Evolutionary conservation across 1,139 yeast species (phyloP).

Genomic region (Sugiyamaella paludigena): DNA sequence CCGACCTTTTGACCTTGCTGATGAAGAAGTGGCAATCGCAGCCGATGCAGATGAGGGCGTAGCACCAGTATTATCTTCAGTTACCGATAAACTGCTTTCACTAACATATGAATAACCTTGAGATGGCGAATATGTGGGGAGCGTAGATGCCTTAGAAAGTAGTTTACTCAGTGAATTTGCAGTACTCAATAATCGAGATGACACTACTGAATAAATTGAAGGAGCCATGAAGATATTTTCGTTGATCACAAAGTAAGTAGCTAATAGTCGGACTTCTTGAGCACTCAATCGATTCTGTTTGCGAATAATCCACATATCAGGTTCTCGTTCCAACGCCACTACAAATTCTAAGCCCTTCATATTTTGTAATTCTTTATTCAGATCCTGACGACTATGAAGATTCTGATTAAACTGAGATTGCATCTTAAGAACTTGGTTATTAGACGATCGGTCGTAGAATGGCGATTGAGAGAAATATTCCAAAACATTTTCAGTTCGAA

Average conservation of each 20-base stretch:
- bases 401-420: conserved; percentile 83
- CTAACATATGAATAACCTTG: conserved; percentile 38
- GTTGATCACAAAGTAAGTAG: conserved; percentile 84
- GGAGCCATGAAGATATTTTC: conserved; percentile 95
- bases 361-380: conserved; percentile 57
- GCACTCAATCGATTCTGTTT: conserved; percentile 68
- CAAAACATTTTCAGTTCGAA: conserved; percentile 82
- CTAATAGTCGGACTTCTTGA: conserved; percentile 51
- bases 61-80: conserved; percentile 12
- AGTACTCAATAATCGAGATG: conserved; percentile 50
- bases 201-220: conserved; percentile 51
- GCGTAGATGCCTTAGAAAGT: conserved; percentile 32
- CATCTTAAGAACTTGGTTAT: conserved; percentile 93
- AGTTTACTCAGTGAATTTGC: conserved; percentile 33
- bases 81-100: conserved; percentile 20
- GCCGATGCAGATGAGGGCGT: conserved; percentile 13
- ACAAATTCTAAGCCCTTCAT: conserved; percentile 87
- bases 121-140: conserved; percentile 38
- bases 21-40: neutral
- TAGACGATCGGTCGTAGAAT: conserved; percentile 89
- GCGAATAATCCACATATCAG: conserved; percentile 87
- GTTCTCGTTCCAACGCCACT: conserved; percentile 71
- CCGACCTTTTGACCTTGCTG: conserved; percentile 10
- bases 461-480: conserved; percentile 94
- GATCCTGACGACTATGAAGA: conserved; percentile 40